A percentile compares a stretch with the other conserved stretches of the same genome.
Evolutionary conservation across 2,329 filamentous ascomycete species (phyloP).

Genomic region (Chrysoporthe puriensis): DNA sequence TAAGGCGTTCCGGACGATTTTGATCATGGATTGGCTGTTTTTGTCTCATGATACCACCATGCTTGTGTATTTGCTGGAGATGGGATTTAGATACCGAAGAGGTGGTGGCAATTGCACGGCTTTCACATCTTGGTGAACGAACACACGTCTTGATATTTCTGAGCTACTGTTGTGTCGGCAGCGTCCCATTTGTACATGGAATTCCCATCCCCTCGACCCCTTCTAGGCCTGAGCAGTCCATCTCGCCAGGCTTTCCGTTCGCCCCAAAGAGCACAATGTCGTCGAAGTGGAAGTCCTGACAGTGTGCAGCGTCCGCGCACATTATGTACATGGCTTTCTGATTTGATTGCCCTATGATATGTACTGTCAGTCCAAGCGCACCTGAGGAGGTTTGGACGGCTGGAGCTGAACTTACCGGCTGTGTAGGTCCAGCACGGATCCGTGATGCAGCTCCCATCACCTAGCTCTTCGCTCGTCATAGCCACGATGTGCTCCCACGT

Average conservation of each 20-base stretch:
- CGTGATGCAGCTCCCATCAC: slow-evolving; percentile 32
- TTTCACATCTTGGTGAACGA: neutral
- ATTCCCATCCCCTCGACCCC: slow-evolving; percentile 31
- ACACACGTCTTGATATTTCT: neutral
- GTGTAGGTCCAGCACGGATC: slow-evolving; percentile 33
- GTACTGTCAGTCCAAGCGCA: neutral
- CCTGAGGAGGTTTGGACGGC: neutral
- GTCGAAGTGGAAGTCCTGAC: slow-evolving; percentile 30
- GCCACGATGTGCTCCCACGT: slow-evolving; percentile 31
- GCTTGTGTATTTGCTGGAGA: neutral
- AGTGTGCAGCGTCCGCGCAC: slow-evolving; percentile 30
- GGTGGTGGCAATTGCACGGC: neutral
- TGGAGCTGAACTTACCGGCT: slow-evolving; percentile 17
- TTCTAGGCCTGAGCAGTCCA: slow-evolving; percentile 33
- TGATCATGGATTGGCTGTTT: neutral
- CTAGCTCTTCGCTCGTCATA: slow-evolving; percentile 20
- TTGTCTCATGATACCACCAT: neutral
- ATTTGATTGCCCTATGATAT: slow-evolving; percentile 24
- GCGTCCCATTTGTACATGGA: slow-evolving; percentile 31
- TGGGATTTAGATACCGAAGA: neutral
- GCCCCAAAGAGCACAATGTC: slow-evolving; percentile 30
- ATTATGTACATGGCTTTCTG: slow-evolving; percentile 31
- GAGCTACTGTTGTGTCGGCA: neutral
- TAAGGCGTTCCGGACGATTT: neutral
- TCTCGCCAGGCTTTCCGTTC: slow-evolving; percentile 29